Conservation (phyloP, 345 rosid genomes). For the Salix udensis region DNA sequence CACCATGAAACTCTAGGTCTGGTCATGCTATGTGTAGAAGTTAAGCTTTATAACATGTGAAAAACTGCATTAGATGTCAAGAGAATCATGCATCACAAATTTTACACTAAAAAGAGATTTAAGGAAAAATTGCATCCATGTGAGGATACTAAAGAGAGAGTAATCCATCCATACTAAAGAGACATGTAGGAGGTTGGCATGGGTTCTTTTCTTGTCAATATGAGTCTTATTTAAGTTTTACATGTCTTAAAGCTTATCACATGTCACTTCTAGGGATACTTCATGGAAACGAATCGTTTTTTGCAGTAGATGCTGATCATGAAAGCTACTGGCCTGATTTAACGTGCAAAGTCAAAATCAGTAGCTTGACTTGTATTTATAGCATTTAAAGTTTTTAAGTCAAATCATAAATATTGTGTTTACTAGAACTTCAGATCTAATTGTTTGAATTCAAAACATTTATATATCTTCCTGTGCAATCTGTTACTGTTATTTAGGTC, state of each 20-base stretch:
- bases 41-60: not conserved
- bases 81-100: not conserved
- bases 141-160: not conserved
- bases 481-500: not conserved
- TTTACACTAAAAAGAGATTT: not conserved
- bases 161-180: not conserved
- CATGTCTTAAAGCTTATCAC: not conserved
- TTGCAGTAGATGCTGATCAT: not conserved
- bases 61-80: not conserved
- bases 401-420: not conserved
- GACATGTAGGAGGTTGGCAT: not conserved
- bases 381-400: not conserved
- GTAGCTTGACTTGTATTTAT: not conserved
- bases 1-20: not conserved
- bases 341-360: not conserved
- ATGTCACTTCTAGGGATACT: not conserved
- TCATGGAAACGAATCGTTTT: not conserved
- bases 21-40: not conserved
- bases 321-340: not conserved
- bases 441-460: not conserved
- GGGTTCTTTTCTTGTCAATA: not conserved
- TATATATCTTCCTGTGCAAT: not conserved
- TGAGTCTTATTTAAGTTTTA: not conserved
- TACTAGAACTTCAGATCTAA: not conserved
- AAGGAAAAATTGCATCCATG: not conserved